Percentiles rank a stretch among this genome's conserved stretches.
These are phyloP conservation scores for Neofusicoccum sp. DNA, from an alignment of 2,329 filamentous ascomycete species.

Conservation along the genomic window DNA sequence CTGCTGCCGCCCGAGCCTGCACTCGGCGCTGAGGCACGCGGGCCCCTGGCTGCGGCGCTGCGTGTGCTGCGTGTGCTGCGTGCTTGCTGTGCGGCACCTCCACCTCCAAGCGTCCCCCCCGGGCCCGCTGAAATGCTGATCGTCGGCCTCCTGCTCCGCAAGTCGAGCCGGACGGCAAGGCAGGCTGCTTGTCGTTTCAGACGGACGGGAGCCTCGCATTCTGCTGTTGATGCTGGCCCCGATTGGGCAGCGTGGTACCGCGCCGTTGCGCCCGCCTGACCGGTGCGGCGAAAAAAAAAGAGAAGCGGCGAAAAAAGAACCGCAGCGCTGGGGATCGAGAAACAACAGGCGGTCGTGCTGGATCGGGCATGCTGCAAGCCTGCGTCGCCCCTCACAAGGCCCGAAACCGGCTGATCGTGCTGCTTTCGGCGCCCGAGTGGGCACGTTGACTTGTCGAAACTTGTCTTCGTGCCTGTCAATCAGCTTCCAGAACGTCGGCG, in stretches of 20 bases:
- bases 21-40: no score
- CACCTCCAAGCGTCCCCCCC: background rate
- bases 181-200: background rate
- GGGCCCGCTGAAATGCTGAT: conserved; percentile 9
- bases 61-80: no score
- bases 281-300: background rate
- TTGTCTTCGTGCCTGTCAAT: conserved; percentile 11
- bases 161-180: background rate
- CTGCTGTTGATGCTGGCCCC: background rate
- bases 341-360: background rate
- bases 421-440: background rate
- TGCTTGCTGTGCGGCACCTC: background rate
- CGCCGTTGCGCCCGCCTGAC: background rate
- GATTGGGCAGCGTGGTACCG: no score
- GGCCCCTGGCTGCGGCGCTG: no score
- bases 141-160: background rate
- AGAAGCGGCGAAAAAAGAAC: background rate
- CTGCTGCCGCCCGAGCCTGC: background rate
- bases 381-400: conserved; percentile 2
- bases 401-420: conserved; percentile 13
- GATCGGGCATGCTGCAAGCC: background rate
- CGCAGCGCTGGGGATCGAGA: background rate
- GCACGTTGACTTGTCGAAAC: background rate
- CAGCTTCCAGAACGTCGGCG: background rate
- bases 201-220: background rate